Evolutionary conservation across 2,329 filamentous ascomycete genomes (phyloP).

Genomic region (Aureobasidium sp.): DNA sequence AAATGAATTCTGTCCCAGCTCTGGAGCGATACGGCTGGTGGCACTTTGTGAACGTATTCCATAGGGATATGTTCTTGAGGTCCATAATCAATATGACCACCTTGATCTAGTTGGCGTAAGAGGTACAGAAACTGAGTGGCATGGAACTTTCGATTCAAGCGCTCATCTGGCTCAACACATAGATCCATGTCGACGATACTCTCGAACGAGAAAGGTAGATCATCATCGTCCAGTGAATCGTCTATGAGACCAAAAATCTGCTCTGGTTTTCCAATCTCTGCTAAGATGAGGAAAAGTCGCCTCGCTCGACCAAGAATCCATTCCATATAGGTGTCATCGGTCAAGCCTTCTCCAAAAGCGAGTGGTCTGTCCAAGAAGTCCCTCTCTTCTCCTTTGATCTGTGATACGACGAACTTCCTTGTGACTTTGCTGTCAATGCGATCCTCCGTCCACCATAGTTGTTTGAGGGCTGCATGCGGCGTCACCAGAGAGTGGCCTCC

Average conservation of each 20-base stretch:
- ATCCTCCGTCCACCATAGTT: constrained; percentile 63
- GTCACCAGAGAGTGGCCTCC: constrained; percentile 43
- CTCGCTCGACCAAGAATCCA: constrained; percentile 65
- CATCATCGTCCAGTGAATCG: constrained; percentile 67
- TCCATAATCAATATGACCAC: constrained; percentile 54
- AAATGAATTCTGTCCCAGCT: constrained; percentile 55
- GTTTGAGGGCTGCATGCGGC: constrained; percentile 39
- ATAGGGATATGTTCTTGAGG: constrained; percentile 62
- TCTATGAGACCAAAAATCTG: constrained; percentile 70
- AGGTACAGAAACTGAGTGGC: constrained; percentile 63
- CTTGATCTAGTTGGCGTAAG: constrained; percentile 53
- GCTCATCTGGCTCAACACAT: constrained; percentile 51
- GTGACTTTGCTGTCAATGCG: constrained; percentile 63
- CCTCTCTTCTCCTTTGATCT: constrained; percentile 55
- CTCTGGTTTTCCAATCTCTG: constrained; percentile 60
- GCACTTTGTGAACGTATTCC: constrained; percentile 55
- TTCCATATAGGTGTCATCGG: constrained; percentile 66
- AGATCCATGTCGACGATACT: constrained; percentile 57
- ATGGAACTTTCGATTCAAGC: constrained; percentile 61
- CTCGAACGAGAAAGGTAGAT: constrained; percentile 60
- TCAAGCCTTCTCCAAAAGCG: constrained; percentile 54
- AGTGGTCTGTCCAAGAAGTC: constrained; percentile 54
- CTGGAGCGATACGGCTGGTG: constrained; percentile 37
- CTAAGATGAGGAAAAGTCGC: constrained; percentile 61
- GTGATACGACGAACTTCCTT: constrained; percentile 55